Conservation (phyloP, 1,139 yeast genomes). For the Saccharomyces hybrid region DNA sequence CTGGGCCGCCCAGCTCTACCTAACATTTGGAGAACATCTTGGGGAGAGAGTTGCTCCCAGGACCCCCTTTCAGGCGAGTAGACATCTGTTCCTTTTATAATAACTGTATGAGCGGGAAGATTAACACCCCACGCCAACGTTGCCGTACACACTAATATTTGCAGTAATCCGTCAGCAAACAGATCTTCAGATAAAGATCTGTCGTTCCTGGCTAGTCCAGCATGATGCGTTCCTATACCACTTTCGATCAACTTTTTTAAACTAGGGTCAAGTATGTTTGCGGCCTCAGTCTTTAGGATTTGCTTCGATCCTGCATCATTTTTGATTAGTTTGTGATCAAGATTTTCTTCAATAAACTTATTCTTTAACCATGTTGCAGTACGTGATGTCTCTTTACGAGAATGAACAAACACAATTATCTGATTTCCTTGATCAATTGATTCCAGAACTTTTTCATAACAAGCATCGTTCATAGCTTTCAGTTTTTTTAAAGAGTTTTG, state of each 20-base stretch:
- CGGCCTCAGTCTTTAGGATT: constrained; percentile 58
- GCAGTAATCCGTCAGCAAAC: constrained; percentile 80
- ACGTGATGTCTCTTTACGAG: constrained; percentile 82
- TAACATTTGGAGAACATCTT: constrained; percentile 88
- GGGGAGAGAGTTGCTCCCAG: constrained; percentile 88
- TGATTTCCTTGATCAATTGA: constrained; percentile 57
- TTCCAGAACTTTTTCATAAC: constrained; percentile 74
- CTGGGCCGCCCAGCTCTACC: constrained; percentile 98
- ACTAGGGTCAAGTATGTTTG: constrained; percentile 45
- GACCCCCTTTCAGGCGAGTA: constrained; percentile 85
- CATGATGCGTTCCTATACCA: constrained; percentile 93
- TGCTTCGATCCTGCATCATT: constrained; percentile 54
- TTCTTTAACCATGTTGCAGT: constrained; percentile 44
- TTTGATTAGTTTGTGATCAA: constrained; percentile 41
- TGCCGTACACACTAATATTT: constrained; percentile 85
- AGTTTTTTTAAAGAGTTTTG: constrained; percentile 71
- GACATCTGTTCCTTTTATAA: constrained; percentile 90
- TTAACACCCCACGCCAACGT: constrained; percentile 99
- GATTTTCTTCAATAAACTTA: constrained; percentile 57
- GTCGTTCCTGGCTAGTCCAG: constrained; percentile 72
- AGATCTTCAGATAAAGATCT: constrained; percentile 75
- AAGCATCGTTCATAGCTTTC: constrained; percentile 84
- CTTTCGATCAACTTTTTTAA: constrained; percentile 53
- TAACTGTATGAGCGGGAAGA: constrained; percentile 92
- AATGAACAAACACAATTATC: constrained; percentile 84